These are phyloP conservation scores for Omphalea diandra DNA, from an alignment of 441 rosid species.

Conservation along the genomic window DNA sequence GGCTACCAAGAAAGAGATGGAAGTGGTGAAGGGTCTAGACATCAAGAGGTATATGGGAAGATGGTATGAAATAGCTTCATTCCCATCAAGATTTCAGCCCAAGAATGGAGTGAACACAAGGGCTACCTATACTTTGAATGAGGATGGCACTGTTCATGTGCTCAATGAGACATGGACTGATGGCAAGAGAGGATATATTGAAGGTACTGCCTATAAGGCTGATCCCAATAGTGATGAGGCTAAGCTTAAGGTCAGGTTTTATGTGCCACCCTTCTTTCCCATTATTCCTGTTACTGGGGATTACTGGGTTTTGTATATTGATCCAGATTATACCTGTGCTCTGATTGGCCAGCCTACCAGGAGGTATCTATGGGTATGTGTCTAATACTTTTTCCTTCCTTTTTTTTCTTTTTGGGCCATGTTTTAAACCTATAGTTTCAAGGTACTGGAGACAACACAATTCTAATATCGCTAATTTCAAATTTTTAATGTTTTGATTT, in stretches of 20 bases:
- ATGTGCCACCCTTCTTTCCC: constrained; percentile 83
- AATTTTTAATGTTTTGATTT: no score
- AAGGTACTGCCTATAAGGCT: constrained; percentile 75
- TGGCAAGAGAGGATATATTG: constrained; percentile 62
- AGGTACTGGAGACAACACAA: no score
- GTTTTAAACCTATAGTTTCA: no score
- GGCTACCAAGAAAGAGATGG: constrained; percentile 61
- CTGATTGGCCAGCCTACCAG: constrained; percentile 71
- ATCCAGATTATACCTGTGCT: constrained; percentile 62
- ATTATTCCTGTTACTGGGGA: constrained; percentile 75
- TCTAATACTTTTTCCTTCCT: neutral
- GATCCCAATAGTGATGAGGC: constrained; percentile 82
- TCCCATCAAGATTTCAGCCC: constrained; percentile 77
- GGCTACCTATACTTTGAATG: constrained; percentile 71
- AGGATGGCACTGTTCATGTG: constrained; percentile 74
- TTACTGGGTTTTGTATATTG: constrained; percentile 77
- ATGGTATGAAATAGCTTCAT: constrained; percentile 96
- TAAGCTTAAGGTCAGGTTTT: constrained; percentile 88
- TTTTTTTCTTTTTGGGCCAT: neutral
- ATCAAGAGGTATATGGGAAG: constrained; percentile 82
- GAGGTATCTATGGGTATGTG: constrained; percentile 72
- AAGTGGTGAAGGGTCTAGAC: constrained; percentile 72
- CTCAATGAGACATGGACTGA: constrained; percentile 79
- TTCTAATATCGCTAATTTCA: no score
- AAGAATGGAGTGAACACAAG: constrained; percentile 70